Conservation (phyloP, 768 basidiomycete species). For the Phylloporus sp. region DNA sequence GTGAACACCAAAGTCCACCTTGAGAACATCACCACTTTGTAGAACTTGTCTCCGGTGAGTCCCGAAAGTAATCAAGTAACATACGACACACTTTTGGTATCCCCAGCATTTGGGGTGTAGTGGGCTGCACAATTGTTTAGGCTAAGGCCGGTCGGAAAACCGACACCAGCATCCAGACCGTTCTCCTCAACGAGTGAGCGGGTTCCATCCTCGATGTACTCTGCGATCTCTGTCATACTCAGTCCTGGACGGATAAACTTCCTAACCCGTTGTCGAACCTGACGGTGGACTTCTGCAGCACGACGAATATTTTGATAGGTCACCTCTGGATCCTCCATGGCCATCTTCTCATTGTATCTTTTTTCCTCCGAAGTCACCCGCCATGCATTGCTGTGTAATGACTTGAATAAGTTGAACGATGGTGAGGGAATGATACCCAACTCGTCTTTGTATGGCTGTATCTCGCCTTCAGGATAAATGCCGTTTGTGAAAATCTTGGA, state of each 20-base stretch:
- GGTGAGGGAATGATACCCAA: conserved; percentile 38
- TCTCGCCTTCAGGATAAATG: conserved; percentile 88
- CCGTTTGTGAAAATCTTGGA: conserved; percentile 85
- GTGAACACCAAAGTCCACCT: conserved; percentile 97
- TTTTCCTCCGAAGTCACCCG: conserved; percentile 90
- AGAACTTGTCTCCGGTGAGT: conserved; percentile 53
- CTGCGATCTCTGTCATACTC: conserved; percentile 90
- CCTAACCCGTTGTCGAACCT: conserved; percentile 79
- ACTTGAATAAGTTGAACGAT: neutral
- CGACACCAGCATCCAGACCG: conserved; percentile 81
- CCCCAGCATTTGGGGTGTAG: conserved; percentile 93
- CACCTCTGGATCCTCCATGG: conserved; percentile 73
- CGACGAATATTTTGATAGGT: conserved; percentile 89
- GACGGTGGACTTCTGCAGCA: conserved; percentile 94
- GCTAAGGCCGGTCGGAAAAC: conserved; percentile 95
- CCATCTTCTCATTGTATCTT: conserved; percentile 73
- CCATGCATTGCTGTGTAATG: conserved; percentile 67
- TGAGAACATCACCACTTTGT: conserved; percentile 80
- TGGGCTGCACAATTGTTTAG: conserved; percentile 95
- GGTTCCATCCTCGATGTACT: conserved; percentile 89
- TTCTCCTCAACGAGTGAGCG: conserved; percentile 90
- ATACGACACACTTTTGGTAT: conserved; percentile 61
- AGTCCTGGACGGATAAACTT: conserved; percentile 88
- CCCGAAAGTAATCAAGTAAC: neutral
- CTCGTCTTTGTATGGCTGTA: conserved; percentile 91